Conservation (phyloP, 371 early-diverging fungal genomes). For the Blastocladiella emersonii region DNA sequence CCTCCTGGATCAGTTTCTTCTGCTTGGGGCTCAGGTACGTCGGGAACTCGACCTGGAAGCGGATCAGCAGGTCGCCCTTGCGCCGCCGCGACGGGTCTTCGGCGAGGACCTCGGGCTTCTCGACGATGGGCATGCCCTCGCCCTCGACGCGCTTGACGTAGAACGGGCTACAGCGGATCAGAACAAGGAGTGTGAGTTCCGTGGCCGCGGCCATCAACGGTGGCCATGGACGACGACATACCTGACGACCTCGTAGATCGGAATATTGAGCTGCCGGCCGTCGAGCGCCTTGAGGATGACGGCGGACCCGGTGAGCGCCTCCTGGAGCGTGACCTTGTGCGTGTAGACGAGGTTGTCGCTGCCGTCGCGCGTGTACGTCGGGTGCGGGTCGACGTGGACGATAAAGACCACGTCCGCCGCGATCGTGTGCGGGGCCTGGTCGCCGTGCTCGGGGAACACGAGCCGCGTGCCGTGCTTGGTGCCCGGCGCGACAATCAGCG, state of each 20-base stretch:
- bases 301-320: conserved; percentile 27
- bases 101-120: neutral
- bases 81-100: neutral
- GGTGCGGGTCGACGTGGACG: conserved; percentile 28
- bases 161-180: conserved; percentile 15
- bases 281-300: conserved; percentile 29
- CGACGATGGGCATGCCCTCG: conserved; percentile 20
- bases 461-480: conserved; percentile 37
- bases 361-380: conserved; percentile 24
- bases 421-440: conserved; percentile 16
- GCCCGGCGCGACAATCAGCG: conserved; percentile 31
- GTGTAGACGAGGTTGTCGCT: conserved; percentile 23
- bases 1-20: conserved; percentile 20
- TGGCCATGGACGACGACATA: conserved; percentile 8
- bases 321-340: conserved; percentile 19
- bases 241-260: conserved; percentile 30
- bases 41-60: conserved; percentile 28
- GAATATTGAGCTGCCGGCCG: conserved; percentile 25
- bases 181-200: neutral
- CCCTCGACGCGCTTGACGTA: conserved; percentile 22
- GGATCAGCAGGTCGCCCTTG: conserved; percentile 22
- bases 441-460: conserved; percentile 35
- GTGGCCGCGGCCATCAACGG: neutral
- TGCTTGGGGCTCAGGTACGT: conserved; percentile 25
- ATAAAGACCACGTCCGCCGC: conserved; percentile 34